A percentile compares a stretch with the other conserved stretches of the same genome.
Conservation (phyloP, 768 basidiomycete genomes). For the Dioszegia hungarica region DNA sequence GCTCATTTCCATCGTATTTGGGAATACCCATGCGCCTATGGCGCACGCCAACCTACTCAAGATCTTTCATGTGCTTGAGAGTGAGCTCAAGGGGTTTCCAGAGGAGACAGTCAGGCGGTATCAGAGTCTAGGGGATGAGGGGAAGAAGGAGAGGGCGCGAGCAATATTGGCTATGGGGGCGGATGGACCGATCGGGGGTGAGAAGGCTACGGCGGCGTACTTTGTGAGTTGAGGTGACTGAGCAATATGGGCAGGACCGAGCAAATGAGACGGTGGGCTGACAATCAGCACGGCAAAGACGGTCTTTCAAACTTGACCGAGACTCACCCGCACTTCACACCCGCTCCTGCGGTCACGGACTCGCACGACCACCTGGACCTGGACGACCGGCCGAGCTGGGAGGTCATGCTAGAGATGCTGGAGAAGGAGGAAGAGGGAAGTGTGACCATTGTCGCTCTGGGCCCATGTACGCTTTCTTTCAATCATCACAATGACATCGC, state of each 20-base stretch:
- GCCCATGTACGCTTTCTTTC: slow-evolving; percentile 44
- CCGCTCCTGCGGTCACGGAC: slow-evolving; percentile 15
- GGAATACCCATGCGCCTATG: slow-evolving; percentile 20
- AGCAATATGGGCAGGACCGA: too few relatives aligned
- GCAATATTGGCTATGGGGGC: slow-evolving; percentile 66
- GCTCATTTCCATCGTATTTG: slow-evolving; percentile 71
- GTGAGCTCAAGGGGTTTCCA: slow-evolving; percentile 54
- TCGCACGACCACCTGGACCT: slow-evolving; percentile 40
- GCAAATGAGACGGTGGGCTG: too few relatives aligned
- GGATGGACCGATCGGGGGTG: slow-evolving; percentile 64
- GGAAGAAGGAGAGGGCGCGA: slow-evolving; percentile 43
- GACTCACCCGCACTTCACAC: slow-evolving; percentile 47
- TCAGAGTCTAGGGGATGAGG: slow-evolving; percentile 52
- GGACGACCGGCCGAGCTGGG: slow-evolving; percentile 25
- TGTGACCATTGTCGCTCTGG: slow-evolving; percentile 47
- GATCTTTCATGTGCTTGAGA: slow-evolving; percentile 63
- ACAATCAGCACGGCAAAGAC: slow-evolving; percentile 46
- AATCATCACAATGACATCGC: background rate
- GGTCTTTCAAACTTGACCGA: slow-evolving; percentile 48
- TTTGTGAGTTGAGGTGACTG: slow-evolving; percentile 56
- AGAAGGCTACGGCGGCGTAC: slow-evolving; percentile 69
- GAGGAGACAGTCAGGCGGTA: slow-evolving; percentile 24
- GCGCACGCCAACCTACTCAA: slow-evolving; percentile 69
- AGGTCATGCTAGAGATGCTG: slow-evolving; percentile 47
- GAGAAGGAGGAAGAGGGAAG: slow-evolving; percentile 31